A percentile compares a stretch with the other conserved stretches of the same genome.
These are phyloP conservation scores for Neurospora sp. DNA, from an alignment of 2,329 filamentous ascomycete genomes.

Conservation along the genomic window DNA sequence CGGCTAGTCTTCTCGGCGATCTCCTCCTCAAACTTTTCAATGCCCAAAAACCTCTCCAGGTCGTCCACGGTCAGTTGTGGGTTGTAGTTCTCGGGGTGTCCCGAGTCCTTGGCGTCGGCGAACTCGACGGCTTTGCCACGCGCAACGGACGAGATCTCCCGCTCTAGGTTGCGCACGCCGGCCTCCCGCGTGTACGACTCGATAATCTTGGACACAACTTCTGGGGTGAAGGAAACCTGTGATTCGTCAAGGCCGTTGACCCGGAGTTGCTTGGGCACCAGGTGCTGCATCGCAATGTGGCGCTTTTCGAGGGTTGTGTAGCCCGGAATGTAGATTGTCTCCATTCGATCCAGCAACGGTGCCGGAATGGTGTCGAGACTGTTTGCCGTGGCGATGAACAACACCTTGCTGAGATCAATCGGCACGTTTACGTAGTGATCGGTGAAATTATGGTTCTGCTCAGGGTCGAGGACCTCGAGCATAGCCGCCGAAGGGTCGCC, in stretches of 20 bases:
- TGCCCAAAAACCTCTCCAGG: slow-evolving; percentile 82
- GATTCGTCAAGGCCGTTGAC: slow-evolving; percentile 74
- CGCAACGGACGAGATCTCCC: slow-evolving; percentile 90
- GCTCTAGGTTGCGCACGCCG: slow-evolving; percentile 90
- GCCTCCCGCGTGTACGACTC: slow-evolving; percentile 94
- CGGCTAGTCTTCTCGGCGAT: slow-evolving; percentile 77
- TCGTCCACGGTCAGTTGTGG: slow-evolving; percentile 67
- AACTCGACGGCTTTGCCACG: slow-evolving; percentile 92
- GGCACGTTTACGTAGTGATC: slow-evolving; percentile 97
- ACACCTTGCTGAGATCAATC: slow-evolving; percentile 88
- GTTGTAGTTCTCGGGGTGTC: slow-evolving; percentile 59
- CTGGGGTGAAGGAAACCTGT: slow-evolving; percentile 67
- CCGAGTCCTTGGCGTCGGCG: slow-evolving; percentile 76
- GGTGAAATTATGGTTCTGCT: slow-evolving; percentile 90
- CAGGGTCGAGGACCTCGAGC: slow-evolving; percentile 94
- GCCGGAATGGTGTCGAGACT: slow-evolving; percentile 87
- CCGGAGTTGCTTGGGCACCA: slow-evolving; percentile 92
- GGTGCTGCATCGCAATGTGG: slow-evolving; percentile 83
- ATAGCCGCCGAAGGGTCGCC: slow-evolving; percentile 95
- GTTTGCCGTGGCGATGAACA: slow-evolving; percentile 97
- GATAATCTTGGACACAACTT: slow-evolving; percentile 90
- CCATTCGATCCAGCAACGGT: slow-evolving; percentile 94
- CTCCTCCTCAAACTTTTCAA: slow-evolving; percentile 91
- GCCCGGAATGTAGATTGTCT: slow-evolving; percentile 84
- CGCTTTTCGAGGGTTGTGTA: slow-evolving; percentile 97